Conservation (phyloP, 495 filamentous ascomycete genomes). For the Penicillium flavigenum region DNA sequence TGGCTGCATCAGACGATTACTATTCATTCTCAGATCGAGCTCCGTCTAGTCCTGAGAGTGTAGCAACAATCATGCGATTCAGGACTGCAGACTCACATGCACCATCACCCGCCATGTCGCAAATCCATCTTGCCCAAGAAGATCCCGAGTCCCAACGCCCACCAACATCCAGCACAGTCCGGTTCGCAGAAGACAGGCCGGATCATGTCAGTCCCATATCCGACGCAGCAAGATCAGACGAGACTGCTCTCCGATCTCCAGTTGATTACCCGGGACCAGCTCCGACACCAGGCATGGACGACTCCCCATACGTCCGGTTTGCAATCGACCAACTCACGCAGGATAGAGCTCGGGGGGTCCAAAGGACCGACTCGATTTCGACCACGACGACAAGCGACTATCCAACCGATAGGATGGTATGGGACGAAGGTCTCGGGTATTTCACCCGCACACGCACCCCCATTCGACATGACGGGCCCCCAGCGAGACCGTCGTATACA, state of each 20-base stretch:
- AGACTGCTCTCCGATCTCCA: conserved; percentile 29
- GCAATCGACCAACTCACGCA: conserved; percentile 72
- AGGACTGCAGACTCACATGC: conserved; percentile 48
- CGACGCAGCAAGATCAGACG: conserved; percentile 27
- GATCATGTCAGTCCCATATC: conserved; percentile 29
- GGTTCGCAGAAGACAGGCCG: conserved; percentile 38
- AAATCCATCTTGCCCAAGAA: conserved; percentile 23
- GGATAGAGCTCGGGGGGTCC: conserved; percentile 48
- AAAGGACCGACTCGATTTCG: conserved; percentile 35
- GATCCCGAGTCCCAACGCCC: conserved; percentile 28
- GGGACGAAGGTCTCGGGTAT: conserved; percentile 51
- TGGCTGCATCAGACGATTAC: conserved; percentile 67
- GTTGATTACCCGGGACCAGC: conserved; percentile 42
- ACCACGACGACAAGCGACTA: conserved; percentile 44
- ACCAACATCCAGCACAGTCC: conserved; percentile 32
- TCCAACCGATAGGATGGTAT: conserved; percentile 50
- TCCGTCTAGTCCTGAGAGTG: conserved; percentile 48
- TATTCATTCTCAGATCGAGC: conserved; percentile 59
- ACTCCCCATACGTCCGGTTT: conserved; percentile 69
- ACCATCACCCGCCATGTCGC: conserved; percentile 32
- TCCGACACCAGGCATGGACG: conserved; percentile 63
- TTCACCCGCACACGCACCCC: conserved; percentile 38
- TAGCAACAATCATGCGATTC: conserved; percentile 50
- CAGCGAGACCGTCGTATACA: conserved; percentile 19
- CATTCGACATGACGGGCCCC: conserved; percentile 23